These are phyloP conservation scores for Picea engelmannii DNA, from an alignment of 83 land plant species.

Conservation along the genomic window DNA sequence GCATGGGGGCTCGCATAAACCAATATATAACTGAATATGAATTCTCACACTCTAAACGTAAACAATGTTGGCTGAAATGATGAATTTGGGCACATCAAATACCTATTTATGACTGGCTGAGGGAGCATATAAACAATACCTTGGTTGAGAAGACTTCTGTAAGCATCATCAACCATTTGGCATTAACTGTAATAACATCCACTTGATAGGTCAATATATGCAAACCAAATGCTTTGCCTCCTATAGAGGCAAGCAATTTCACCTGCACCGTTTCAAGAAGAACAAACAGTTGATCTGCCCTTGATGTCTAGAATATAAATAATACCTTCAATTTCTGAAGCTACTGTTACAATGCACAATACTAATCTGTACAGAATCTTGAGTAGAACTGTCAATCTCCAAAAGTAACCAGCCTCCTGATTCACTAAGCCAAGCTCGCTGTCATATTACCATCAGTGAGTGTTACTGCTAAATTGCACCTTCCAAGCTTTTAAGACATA, in stretches of 20 bases:
- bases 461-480: background rate
- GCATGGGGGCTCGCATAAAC: background rate
- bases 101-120: background rate
- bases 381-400: background rate
- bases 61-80: background rate
- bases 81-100: background rate
- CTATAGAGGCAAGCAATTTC: background rate
- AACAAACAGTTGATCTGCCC: background rate
- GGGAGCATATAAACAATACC: conserved; percentile 9
- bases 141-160: background rate
- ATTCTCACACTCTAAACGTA: background rate
- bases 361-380: conserved; percentile 10
- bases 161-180: background rate
- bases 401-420: background rate
- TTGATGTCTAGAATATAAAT: conserved; percentile 13
- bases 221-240: conserved; percentile 7
- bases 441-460: conserved; percentile 1
- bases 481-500: background rate
- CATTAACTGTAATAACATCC: background rate
- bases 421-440: background rate
- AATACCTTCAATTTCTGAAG: conserved; percentile 8
- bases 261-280: background rate
- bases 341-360: conserved; percentile 15
- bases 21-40: background rate
- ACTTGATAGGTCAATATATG: conserved; percentile 2